Conservation (phyloP, 805 yeast genomes). For the Cyberlindnera misumaiensis region DNA sequence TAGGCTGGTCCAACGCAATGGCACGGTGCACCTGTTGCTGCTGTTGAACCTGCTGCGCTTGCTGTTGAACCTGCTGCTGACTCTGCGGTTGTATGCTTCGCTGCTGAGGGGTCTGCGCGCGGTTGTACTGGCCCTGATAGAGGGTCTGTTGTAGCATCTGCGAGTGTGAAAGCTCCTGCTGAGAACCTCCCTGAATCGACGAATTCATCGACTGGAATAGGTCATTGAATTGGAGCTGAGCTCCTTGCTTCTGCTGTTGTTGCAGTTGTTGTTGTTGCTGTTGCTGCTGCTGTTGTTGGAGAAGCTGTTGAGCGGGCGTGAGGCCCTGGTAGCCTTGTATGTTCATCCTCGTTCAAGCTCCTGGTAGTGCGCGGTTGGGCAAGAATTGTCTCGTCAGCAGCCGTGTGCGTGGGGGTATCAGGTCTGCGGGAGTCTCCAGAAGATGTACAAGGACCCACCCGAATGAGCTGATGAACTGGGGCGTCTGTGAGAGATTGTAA, state of each 20-base stretch:
- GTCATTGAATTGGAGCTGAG: constrained; percentile 19
- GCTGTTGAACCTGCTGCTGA: constrained; percentile 20
- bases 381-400: too few species aligned
- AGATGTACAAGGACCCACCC: too few species aligned
- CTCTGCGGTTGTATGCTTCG: constrained; percentile 24
- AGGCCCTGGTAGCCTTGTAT: constrained; percentile 23
- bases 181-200: constrained; percentile 6
- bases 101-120: constrained; percentile 27
- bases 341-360: constrained; percentile 6
- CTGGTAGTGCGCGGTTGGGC: too few species aligned
- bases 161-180: constrained; percentile 19
- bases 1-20: constrained; percentile 28
- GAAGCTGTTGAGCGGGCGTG: constrained; percentile 21
- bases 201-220: constrained; percentile 16
- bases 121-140: constrained; percentile 32
- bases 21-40: constrained; percentile 15
- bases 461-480: too few species aligned
- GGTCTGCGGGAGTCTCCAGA: too few species aligned
- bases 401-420: too few species aligned
- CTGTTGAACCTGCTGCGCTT: constrained; percentile 25
- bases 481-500: too few species aligned
- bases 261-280: constrained; percentile 13
- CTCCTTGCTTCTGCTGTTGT: constrained; percentile 14
- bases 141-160: constrained; percentile 33
- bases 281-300: constrained; percentile 21